Evolutionary conservation across 345 rosid genomes (phyloP).

Genomic region (Eucalyptus regnans): DNA sequence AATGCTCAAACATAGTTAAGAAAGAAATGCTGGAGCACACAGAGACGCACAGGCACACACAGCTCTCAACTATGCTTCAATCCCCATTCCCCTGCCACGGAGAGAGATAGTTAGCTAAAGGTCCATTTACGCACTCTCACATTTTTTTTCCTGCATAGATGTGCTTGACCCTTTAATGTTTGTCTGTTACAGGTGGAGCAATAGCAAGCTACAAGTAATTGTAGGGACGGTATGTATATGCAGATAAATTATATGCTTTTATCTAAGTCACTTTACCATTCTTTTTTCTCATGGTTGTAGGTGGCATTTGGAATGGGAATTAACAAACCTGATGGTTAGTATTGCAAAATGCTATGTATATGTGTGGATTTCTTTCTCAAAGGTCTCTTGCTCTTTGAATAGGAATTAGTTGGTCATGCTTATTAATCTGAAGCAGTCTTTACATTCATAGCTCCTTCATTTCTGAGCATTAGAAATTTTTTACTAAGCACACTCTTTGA

Average conservation of each 20-base stretch:
- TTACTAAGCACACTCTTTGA: background rate
- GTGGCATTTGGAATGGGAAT: conserved; percentile 99
- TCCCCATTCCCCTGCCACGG: background rate
- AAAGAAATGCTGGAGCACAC: background rate
- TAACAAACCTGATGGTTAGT: conserved; percentile 98
- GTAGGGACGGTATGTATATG: conserved; percentile 80
- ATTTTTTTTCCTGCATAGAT: background rate
- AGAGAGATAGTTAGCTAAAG: background rate
- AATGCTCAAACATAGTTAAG: background rate
- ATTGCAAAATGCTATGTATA: background rate
- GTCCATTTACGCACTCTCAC: background rate
- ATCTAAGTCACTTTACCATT: background rate
- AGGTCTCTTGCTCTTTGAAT: background rate
- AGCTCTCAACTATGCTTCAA: background rate
- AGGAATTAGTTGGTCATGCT: background rate
- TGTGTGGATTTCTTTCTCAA: background rate
- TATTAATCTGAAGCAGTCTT: background rate
- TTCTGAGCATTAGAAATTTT: background rate
- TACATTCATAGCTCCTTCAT: background rate
- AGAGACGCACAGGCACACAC: background rate
- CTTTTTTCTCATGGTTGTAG: conserved; percentile 18
- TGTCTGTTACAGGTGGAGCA: conserved; percentile 73
- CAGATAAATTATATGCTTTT: background rate
- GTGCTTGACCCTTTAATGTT: background rate
- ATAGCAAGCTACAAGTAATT: conserved; percentile 85